Percentiles rank a stretch among this genome's conserved stretches.
Evolutionary conservation across 805 yeast species (phyloP).

Genomic region (Ascoidea rubescens): DNA sequence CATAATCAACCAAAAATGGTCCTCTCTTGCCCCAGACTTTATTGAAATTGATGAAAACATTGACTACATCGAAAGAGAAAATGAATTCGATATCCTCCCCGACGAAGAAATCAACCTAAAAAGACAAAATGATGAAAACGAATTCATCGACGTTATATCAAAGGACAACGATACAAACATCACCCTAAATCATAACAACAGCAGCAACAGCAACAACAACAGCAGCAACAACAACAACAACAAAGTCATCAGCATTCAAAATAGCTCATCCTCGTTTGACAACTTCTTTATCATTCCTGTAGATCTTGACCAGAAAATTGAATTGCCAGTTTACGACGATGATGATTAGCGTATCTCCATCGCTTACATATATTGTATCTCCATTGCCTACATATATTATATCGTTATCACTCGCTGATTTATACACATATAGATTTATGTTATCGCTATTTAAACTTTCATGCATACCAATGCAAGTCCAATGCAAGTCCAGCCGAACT

Average conservation of each 20-base stretch:
- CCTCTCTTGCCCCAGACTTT: conserved; percentile 92
- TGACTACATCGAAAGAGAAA: conserved; percentile 77
- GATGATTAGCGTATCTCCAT: not conserved
- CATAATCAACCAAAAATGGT: conserved; percentile 83
- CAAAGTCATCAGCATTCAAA: not conserved
- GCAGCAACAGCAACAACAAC: not conserved
- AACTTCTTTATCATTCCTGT: not conserved
- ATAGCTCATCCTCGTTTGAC: not conserved
- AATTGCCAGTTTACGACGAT: not conserved
- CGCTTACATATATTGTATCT: no score
- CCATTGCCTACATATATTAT: no score
- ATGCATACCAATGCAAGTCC: no score
- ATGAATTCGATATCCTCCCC: conserved; percentile 74
- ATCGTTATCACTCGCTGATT: no score
- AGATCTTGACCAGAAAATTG: not conserved
- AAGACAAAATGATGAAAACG: conserved; percentile 51
- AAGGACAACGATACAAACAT: conserved; percentile 26
- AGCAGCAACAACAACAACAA: not conserved
- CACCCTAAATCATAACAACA: not conserved
- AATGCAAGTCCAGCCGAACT: no score
- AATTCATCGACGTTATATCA: conserved; percentile 52
- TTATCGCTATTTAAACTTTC: no score
- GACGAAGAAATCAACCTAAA: conserved; percentile 51
- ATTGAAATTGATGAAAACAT: conserved; percentile 89
- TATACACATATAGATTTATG: no score